Evolutionary conservation across 2,329 filamentous ascomycete genomes (phyloP).

Genomic region (Xylariaceae sp.): DNA sequence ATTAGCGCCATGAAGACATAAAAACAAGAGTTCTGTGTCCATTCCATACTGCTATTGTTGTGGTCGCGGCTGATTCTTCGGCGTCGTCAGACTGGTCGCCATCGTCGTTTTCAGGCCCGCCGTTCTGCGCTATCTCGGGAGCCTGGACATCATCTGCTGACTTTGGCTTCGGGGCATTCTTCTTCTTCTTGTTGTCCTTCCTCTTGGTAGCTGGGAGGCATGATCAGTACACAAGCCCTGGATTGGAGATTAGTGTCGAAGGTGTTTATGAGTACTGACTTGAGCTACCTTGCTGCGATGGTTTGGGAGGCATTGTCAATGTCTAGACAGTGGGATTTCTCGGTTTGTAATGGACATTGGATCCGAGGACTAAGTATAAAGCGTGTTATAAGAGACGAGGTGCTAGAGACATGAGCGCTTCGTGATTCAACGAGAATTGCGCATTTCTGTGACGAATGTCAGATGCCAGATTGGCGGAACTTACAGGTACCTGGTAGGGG

Average conservation of each 20-base stretch:
- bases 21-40: slow-evolving; percentile 4
- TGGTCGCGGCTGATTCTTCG: slow-evolving; percentile 28
- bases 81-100: slow-evolving; percentile 44
- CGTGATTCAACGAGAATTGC: slow-evolving; percentile 15
- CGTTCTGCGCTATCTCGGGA: slow-evolving; percentile 27
- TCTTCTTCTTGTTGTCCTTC: slow-evolving; percentile 59
- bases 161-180: slow-evolving; percentile 49
- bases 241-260: neutral
- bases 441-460: slow-evolving; percentile 16
- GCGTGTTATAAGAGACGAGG: slow-evolving; percentile 7
- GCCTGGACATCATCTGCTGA: slow-evolving; percentile 32
- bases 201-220: slow-evolving; percentile 44
- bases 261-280: slow-evolving; percentile 26
- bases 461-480: slow-evolving; percentile 18
- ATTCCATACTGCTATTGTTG: slow-evolving; percentile 35
- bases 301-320: slow-evolving; percentile 33
- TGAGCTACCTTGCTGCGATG: slow-evolving; percentile 29
- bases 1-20: slow-evolving; percentile 19
- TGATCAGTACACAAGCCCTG: slow-evolving; percentile 23
- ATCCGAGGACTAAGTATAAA: neutral
- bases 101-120: slow-evolving; percentile 28
- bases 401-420: slow-evolving; percentile 25
- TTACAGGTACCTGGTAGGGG: slow-evolving; percentile 11
- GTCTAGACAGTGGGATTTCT: slow-evolving; percentile 10
- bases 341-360: slow-evolving; percentile 14